Base-by-base conservation (phyloP, 2,329 filamentous ascomycete genomes). In the Dactylellina haptotyla region DNA sequence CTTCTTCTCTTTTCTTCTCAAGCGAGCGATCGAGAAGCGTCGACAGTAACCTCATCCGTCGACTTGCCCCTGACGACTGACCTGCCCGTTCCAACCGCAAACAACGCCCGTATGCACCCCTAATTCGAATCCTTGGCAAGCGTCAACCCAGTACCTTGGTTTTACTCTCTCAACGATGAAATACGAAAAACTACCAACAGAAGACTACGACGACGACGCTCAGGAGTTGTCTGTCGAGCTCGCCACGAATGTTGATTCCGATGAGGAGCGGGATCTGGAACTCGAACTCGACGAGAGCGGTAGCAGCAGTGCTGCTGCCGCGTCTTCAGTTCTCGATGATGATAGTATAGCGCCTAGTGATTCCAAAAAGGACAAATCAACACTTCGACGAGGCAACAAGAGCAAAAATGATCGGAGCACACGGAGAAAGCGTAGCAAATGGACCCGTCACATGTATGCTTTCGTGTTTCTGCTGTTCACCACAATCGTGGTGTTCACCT, bases 171-270 rank as follows among this genome's bases (percentile, higher is more conserved):
- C 12, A 25, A 43, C 51, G 8, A 65, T 73, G 59, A 73, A 73
- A 30, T 73, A 73, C 69, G 69, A 73, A 66, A 73, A 73, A 41
- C 41, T 66, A 41, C 69, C 69, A 30, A 61, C 46, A 23, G 69
- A 73, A 51, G 69, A 73, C 46, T 73, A 66, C 41, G 69, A 73
- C 37, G 61, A 62, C 39, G 69, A 73, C 18, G 69, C 69, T 4
- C 69, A 73, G 20, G 69, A 73, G 61, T 56, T 73, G 12, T 73
- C 69, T 20, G 69, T 73, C 39, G 69, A 73, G 39, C 69, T 73
- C n/a, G 54, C 69, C 0, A 66, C 69, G 18, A 66, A 66, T n/a
- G 61, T 73, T 20, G 69, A 73, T 50, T 66, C 69, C 10, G 69
- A 73, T 8, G 61, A 66, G 39, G 69, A 73, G 26, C 56, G 54